Base-by-base conservation (phyloP, 495 filamentous ascomycete species). In the Parmelia sp. region DNA sequence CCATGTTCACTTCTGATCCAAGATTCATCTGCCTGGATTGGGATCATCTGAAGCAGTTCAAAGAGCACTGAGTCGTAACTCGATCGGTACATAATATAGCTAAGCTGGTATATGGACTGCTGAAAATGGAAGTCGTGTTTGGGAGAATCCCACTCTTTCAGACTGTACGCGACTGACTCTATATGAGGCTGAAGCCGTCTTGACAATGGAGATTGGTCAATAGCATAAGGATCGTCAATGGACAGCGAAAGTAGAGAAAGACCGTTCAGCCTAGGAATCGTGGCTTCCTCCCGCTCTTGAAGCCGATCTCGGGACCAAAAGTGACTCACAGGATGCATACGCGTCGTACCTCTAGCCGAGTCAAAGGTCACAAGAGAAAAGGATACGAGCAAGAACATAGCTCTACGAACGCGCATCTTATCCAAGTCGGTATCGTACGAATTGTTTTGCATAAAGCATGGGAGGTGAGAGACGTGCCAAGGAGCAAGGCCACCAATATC, bases 141-240 rank as follows among this genome's bases (percentile, higher is more conserved):
- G 2, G 21, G 45, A 9, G 3, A 25, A 3, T 25, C 45, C 45
- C 21, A 23, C n/a, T 49, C n/a, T 25, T 25, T 49, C 45, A 49
- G 45, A 49, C 2, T 23, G 23, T 49, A 8, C 5, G 45, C 45
- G n/a, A 49, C 11, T 1, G n/a, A 49, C 10, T 49, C 45, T 49
- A 49, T 49, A 49, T 49, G 45, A 25, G 45, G n/a, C 45, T 49
- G 45, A 49, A 49, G 45, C 45, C 25, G 45, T 21, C 45, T 49
- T 9, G 5, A 3, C n/a, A 49, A 25, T 12, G 7, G n/a, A 8
- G 0, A 21, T 23, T 11, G 8, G 45, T 49, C 45, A 0, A 9
- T 8, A 49, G 23, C 9, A n/a, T 1, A 11, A 25, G 45, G 45
- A 49, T 49, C 10, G 4, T 49, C 3, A 6, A 49, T 12, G 23